A percentile compares a stretch with the other conserved stretches of the same genome.
phyloP scores from a whole-genome alignment of 2,329 filamentous ascomycete species.

The Hypoxylon sp. region DNA sequence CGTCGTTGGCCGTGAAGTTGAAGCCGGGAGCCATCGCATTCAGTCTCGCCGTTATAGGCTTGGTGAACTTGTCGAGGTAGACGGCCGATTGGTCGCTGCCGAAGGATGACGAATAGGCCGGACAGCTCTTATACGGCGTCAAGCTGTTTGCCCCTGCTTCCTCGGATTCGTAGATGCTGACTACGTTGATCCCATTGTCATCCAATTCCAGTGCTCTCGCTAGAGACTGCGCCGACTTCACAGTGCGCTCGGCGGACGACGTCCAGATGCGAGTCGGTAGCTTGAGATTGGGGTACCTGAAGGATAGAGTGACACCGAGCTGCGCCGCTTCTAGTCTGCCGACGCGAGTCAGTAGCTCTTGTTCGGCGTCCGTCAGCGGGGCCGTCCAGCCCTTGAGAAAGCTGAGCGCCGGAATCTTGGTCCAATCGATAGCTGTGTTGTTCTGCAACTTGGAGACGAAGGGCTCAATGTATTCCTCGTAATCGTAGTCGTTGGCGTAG shows the following conservation, averaged over 20 bases:
- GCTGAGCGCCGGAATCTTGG: conserved; percentile 64
- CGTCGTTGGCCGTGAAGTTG: conserved; percentile 72
- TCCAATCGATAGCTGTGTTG: conserved; percentile 67
- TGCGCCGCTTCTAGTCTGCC: conserved; percentile 71
- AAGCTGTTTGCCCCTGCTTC: conserved; percentile 69
- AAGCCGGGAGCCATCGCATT: conserved; percentile 66
- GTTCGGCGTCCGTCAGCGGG: conserved; percentile 68
- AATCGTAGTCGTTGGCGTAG: conserved; percentile 71
- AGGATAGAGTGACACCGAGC: conserved; percentile 68
- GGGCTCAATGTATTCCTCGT: conserved; percentile 67
- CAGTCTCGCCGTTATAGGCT: conserved; percentile 69
- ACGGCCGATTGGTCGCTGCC: conserved; percentile 67
- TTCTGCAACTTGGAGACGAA: conserved; percentile 71
- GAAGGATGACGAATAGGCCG: conserved; percentile 65
- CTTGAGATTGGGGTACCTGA: conserved; percentile 68
- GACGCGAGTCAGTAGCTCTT: conserved; percentile 70
- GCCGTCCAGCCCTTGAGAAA: conserved; percentile 69
- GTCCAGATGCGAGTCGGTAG: conserved; percentile 70
- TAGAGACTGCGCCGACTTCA: conserved; percentile 68
- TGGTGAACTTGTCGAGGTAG: conserved; percentile 68
- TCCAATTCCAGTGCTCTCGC: conserved; percentile 67
- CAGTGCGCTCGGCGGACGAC: conserved; percentile 72
- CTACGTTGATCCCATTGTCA: conserved; percentile 65
- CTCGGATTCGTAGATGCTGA: conserved; percentile 67
- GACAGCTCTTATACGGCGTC: conserved; percentile 74